phyloP scores from a whole-genome alignment of 169 alveolate species.

The Amoebophrya sp. region DNA sequence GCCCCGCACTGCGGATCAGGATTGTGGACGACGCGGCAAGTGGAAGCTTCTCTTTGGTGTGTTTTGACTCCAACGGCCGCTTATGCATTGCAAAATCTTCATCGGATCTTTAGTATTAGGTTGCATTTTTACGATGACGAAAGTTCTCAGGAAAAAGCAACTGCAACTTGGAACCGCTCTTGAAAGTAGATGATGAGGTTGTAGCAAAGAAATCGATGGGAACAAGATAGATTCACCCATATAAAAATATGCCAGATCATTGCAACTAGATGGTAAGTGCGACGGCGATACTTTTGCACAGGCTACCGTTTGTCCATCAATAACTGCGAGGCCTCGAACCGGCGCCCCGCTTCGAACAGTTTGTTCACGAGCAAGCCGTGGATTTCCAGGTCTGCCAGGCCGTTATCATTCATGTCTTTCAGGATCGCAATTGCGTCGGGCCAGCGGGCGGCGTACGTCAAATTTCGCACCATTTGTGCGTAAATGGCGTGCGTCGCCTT shows the following conservation, averaged over 20 bases:
- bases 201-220: too few relatives aligned
- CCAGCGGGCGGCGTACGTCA: background rate
- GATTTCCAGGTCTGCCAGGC: background rate
- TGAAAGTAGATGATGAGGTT: too few relatives aligned
- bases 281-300: too few relatives aligned
- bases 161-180: too few relatives aligned
- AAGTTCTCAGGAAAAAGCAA: too few relatives aligned
- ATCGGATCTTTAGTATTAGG: too few relatives aligned
- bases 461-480: background rate
- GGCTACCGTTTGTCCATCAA: background rate
- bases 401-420: background rate
- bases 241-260: too few relatives aligned
- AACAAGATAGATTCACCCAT: too few relatives aligned
- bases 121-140: too few relatives aligned
- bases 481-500: background rate
- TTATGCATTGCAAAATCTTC: too few relatives aligned
- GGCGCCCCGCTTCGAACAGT: background rate
- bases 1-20: conserved; percentile 1
- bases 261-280: too few relatives aligned
- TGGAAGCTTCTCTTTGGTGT: background rate
- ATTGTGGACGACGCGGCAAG: background rate
- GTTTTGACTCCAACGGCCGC: background rate
- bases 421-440: background rate
- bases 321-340: background rate
- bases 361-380: conserved; percentile 22